These are phyloP conservation scores for Prunus dulcis DNA, from an alignment of 306 rosid species.

Conservation along the genomic window DNA sequence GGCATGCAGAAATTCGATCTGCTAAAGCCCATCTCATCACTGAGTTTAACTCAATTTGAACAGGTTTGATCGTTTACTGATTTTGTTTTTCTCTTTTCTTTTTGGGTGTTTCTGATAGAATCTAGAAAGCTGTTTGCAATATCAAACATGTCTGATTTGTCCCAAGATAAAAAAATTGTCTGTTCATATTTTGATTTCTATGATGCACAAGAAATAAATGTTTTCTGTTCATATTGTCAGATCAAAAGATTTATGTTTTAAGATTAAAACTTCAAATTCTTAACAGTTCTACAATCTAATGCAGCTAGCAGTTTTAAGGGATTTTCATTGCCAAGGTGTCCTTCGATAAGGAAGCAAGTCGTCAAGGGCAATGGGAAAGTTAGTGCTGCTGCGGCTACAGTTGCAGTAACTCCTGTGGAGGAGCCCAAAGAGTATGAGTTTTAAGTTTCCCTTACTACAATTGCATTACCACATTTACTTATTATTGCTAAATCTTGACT, in stretches of 20 bases:
- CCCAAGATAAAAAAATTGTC: too few relatives aligned
- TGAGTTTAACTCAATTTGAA: background rate
- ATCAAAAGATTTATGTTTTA: background rate
- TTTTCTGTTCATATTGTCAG: background rate
- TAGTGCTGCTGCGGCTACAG: constrained; percentile 48
- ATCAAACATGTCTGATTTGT: background rate
- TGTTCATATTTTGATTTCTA: background rate
- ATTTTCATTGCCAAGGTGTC: constrained; percentile 37
- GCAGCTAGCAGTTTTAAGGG: constrained; percentile 58
- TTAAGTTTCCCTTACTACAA: background rate
- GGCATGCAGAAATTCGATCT: background rate
- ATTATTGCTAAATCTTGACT: background rate
- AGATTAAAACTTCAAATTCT: background rate
- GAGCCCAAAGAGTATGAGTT: constrained; percentile 65
- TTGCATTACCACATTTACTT: background rate
- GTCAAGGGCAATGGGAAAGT: constrained; percentile 44
- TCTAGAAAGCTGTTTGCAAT: background rate
- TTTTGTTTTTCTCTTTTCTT: background rate
- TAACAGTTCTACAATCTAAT: constrained; percentile 20
- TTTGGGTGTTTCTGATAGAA: background rate
- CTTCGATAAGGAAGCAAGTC: constrained; percentile 33
- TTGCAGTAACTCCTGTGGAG: constrained; percentile 43
- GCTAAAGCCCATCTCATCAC: background rate
- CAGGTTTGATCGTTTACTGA: background rate
- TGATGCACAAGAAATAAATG: background rate